These are phyloP conservation scores for Vaccinium macrocarpon DNA, from an alignment of 148 eudicot species.

Conservation along the genomic window DNA sequence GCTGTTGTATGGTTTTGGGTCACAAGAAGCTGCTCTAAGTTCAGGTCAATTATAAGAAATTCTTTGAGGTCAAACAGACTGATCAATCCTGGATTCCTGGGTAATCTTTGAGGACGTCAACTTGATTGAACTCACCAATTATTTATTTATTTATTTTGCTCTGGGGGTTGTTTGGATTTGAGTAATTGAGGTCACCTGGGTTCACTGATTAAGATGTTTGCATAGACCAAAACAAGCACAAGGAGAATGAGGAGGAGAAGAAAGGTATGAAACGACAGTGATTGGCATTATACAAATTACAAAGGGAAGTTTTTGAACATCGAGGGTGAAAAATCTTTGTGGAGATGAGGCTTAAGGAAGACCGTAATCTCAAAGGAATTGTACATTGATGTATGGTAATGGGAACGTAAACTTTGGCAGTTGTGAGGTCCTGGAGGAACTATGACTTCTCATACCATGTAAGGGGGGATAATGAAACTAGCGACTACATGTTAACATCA, in stretches of 20 bases:
- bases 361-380: neutral
- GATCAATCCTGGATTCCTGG: neutral
- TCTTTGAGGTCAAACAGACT: neutral
- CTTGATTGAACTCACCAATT: neutral
- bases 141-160: neutral
- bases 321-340: neutral
- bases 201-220: neutral
- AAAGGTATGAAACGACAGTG: neutral
- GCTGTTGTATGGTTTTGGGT: neutral
- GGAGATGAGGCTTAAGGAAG: neutral
- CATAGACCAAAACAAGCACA: neutral
- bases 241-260: neutral
- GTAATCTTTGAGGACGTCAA: neutral
- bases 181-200: neutral
- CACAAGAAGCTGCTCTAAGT: neutral
- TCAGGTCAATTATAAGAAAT: neutral
- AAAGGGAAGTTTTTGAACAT: neutral
- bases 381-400: neutral
- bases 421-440: neutral
- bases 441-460: neutral
- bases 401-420: neutral
- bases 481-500: neutral
- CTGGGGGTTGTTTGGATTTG: neutral
- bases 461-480: neutral
- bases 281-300: neutral